These are phyloP conservation scores for Phoma sp. DNA, from an alignment of 2,329 filamentous ascomycete species.

Conservation along the genomic window DNA sequence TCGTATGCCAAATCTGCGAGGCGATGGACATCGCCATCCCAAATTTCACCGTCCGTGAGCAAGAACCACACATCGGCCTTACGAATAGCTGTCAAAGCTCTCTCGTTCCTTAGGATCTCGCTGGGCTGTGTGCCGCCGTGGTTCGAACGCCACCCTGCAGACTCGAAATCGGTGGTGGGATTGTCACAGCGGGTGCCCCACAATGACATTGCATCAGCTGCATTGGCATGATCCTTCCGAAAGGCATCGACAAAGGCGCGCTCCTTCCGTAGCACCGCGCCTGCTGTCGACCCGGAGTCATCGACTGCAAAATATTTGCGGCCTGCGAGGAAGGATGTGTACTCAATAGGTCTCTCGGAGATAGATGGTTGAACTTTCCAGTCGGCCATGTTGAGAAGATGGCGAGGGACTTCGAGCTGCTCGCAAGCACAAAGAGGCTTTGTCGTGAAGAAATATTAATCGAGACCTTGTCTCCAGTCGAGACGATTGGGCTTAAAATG, in stretches of 20 bases:
- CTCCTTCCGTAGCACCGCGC: conserved; percentile 24
- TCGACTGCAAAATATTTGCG: conserved; percentile 44
- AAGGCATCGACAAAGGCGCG: conserved; percentile 26
- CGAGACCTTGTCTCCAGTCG: too few relatives aligned
- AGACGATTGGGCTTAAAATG: too few relatives aligned
- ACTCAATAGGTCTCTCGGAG: conserved; percentile 12
- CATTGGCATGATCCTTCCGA: conserved; percentile 10
- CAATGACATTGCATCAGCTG: conserved; percentile 22
- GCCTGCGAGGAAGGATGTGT: conserved; percentile 18
- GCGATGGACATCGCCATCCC: conserved; percentile 23
- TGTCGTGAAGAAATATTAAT: background rate
- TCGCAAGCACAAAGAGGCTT: too few relatives aligned
- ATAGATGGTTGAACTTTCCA: conserved; percentile 24
- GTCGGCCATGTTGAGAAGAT: conserved; percentile 9
- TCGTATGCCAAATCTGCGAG: conserved; percentile 30
- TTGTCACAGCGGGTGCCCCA: conserved; percentile 30
- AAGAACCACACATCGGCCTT: conserved; percentile 40
- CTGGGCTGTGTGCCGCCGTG: conserved; percentile 28
- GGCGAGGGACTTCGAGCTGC: too few relatives aligned
- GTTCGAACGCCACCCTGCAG: conserved; percentile 19
- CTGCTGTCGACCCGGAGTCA: conserved; percentile 37
- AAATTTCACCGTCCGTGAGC: conserved; percentile 42
- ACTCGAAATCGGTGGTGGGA: conserved; percentile 17
- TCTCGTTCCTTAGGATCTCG: conserved; percentile 25
- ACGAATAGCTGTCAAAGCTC: conserved; percentile 26